These are phyloP conservation scores for Spirogloea muscicola DNA, from an alignment of 139 green algal species.

Conservation along the genomic window DNA sequence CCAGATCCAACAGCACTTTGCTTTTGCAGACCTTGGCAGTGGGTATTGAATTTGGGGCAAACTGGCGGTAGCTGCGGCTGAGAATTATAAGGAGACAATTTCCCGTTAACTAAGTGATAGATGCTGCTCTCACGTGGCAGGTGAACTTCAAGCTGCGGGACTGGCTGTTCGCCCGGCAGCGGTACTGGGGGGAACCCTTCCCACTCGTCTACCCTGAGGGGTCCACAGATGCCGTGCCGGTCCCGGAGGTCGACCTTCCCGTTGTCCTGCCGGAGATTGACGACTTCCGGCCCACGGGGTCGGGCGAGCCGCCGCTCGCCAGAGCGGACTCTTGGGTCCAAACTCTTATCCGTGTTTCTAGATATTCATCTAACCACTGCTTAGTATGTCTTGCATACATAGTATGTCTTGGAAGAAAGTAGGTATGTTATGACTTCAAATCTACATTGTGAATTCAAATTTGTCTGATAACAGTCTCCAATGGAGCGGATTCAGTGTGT, in stretches of 20 bases:
- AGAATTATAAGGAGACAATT: slow-evolving; percentile 2
- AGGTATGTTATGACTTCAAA: too few relatives aligned
- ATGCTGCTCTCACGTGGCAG: neutral
- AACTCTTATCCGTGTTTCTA: too few relatives aligned
- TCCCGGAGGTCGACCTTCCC: slow-evolving; percentile 75
- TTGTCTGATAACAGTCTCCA: too few relatives aligned
- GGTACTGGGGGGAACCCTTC: slow-evolving; percentile 98
- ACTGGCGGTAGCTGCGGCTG: neutral
- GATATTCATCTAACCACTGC: too few relatives aligned
- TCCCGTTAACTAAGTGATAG: too few relatives aligned
- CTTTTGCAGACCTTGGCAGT: too few relatives aligned
- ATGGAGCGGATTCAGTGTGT: too few relatives aligned
- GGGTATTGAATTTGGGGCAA: too few relatives aligned
- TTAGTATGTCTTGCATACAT: too few relatives aligned
- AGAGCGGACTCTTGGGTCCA: slow-evolving; percentile 79
- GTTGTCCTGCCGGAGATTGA: slow-evolving; percentile 73
- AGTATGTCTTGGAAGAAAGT: too few relatives aligned
- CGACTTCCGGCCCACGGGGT: slow-evolving; percentile 80
- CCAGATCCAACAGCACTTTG: too few relatives aligned
- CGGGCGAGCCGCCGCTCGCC: slow-evolving; percentile 71
- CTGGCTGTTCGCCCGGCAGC: slow-evolving; percentile 93
- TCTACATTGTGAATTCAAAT: too few relatives aligned
- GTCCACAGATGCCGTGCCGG: slow-evolving; percentile 50
- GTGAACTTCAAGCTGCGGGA: slow-evolving; percentile 95
- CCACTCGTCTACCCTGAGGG: slow-evolving; percentile 76